Evolutionary conservation across 2,329 filamentous ascomycete genomes (phyloP).

Genomic region (Talaromyces sp.): DNA sequence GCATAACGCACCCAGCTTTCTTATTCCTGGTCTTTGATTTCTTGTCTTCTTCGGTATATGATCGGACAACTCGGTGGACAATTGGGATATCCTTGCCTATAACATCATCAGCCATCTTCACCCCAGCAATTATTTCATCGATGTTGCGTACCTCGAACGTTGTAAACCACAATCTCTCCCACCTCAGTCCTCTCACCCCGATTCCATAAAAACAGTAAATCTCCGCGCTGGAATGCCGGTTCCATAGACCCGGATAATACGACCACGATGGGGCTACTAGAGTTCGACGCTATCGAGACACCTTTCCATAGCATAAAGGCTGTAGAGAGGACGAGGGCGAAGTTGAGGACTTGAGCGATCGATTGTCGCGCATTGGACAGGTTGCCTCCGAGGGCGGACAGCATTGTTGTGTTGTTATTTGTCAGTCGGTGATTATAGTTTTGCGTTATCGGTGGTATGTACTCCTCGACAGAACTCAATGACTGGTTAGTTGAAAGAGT

Average conservation of each 20-base stretch:
- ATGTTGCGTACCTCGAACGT: slow-evolving; percentile 63
- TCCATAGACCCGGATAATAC: slow-evolving; percentile 68
- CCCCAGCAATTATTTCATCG: too few species aligned
- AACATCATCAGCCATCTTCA: neutral
- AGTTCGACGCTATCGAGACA: slow-evolving; percentile 74
- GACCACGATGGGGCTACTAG: slow-evolving; percentile 67
- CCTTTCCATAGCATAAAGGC: slow-evolving; percentile 97
- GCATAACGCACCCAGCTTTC: slow-evolving; percentile 32
- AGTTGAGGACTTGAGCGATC: slow-evolving; percentile 80
- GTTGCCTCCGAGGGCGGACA: slow-evolving; percentile 62
- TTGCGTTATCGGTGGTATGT: neutral
- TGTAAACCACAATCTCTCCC: slow-evolving; percentile 75
- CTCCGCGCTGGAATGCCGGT: slow-evolving; percentile 64
- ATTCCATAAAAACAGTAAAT: slow-evolving; percentile 65
- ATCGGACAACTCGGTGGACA: slow-evolving; percentile 84
- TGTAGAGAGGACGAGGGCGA: slow-evolving; percentile 82
- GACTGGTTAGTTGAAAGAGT: neutral
- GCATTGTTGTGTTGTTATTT: slow-evolving; percentile 51
- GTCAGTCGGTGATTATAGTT: neutral
- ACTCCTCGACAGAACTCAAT: neutral
- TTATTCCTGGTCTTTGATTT: slow-evolving; percentile 38
- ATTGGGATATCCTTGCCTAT: slow-evolving; percentile 85
- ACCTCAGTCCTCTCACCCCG: slow-evolving; percentile 61
- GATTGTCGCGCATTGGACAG: slow-evolving; percentile 71
- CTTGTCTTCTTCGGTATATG: slow-evolving; percentile 51